These are phyloP conservation scores for Gracilaria gracilis DNA, from an alignment of 23 red algal species.

Conservation along the genomic window DNA sequence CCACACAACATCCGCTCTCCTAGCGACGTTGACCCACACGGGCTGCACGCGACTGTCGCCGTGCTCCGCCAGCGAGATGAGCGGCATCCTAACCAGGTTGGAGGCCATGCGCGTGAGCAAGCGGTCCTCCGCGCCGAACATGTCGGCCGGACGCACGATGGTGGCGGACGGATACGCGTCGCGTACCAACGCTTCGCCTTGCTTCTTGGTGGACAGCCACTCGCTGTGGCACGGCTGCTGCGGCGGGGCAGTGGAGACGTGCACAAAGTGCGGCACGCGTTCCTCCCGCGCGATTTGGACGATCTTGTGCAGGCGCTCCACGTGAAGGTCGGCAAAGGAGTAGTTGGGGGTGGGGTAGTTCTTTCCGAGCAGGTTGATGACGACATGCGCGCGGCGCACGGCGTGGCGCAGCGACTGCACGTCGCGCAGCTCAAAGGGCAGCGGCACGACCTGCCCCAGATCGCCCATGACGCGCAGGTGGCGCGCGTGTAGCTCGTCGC, in stretches of 20 bases:
- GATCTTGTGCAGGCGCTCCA: constrained; percentile 53
- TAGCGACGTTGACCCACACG: constrained; percentile 89
- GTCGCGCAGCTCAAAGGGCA: constrained; percentile 87
- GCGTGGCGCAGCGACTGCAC: constrained; percentile 68
- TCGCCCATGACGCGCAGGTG: constrained; percentile 98
- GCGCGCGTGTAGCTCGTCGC: constrained; percentile 84
- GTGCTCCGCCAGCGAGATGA: constrained; percentile 54
- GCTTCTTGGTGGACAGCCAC: constrained; percentile 78
- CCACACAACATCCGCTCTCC: too few species aligned
- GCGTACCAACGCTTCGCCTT: constrained; percentile 79
- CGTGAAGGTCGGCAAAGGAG: constrained; percentile 78
- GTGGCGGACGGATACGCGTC: constrained; percentile 80
- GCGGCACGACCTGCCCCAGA: constrained; percentile 91
- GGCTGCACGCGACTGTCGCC: constrained; percentile 86
- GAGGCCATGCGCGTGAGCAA: constrained; percentile 79
- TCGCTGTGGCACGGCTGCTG: constrained; percentile 26
- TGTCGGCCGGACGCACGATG: constrained; percentile 89
- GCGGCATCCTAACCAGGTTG: constrained; percentile 23
- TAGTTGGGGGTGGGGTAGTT: constrained; percentile 87
- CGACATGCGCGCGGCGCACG: constrained; percentile 70
- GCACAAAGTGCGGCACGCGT: constrained; percentile 89
- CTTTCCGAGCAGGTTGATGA: constrained; percentile 98
- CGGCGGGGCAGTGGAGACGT: constrained; percentile 81
- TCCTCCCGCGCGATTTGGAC: constrained; percentile 78
- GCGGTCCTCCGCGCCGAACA: constrained; percentile 93